Conservation (phyloP, 495 filamentous ascomycete genomes). For the Annulohypoxylon nitens region DNA sequence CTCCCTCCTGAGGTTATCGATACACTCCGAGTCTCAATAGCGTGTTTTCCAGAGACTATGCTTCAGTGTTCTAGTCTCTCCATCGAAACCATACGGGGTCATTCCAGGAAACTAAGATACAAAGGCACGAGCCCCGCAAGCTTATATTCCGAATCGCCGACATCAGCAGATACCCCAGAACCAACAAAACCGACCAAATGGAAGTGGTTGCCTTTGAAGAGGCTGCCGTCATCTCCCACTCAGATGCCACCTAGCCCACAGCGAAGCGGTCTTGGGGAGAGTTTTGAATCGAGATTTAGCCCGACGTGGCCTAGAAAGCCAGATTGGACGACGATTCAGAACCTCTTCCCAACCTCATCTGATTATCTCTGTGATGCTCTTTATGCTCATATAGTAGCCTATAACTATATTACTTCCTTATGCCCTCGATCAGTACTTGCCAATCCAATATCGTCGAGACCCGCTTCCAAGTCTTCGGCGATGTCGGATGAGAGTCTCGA, state of each 20-base stretch:
- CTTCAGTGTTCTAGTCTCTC: constrained; percentile 59
- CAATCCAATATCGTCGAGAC: constrained; percentile 40
- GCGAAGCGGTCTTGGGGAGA: constrained; percentile 24
- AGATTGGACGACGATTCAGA: constrained; percentile 64
- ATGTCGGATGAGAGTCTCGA: constrained; percentile 32
- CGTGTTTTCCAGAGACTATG: constrained; percentile 63
- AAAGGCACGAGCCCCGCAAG: constrained; percentile 35
- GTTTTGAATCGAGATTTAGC: constrained; percentile 28
- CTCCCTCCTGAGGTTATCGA: constrained; percentile 59
- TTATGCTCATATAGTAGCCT: constrained; percentile 73
- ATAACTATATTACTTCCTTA: constrained; percentile 69
- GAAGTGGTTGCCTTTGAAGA: constrained; percentile 47
- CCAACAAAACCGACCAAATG: constrained; percentile 43
- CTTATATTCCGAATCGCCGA: constrained; percentile 36
- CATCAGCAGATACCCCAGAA: constrained; percentile 24
- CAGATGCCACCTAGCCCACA: constrained; percentile 32
- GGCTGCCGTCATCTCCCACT: constrained; percentile 24
- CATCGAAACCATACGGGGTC: constrained; percentile 61
- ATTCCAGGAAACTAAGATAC: constrained; percentile 59
- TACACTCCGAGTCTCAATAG: constrained; percentile 55
- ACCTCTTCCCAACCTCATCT: constrained; percentile 68
- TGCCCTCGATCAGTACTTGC: constrained; percentile 48
- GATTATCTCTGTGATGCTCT: constrained; percentile 70
- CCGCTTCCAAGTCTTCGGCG: constrained; percentile 34
- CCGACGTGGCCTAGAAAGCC: constrained; percentile 37